Base-by-base conservation (phyloP, 1,284 basidiomycete genomes). In the Phellinidium pouzarii region DNA sequence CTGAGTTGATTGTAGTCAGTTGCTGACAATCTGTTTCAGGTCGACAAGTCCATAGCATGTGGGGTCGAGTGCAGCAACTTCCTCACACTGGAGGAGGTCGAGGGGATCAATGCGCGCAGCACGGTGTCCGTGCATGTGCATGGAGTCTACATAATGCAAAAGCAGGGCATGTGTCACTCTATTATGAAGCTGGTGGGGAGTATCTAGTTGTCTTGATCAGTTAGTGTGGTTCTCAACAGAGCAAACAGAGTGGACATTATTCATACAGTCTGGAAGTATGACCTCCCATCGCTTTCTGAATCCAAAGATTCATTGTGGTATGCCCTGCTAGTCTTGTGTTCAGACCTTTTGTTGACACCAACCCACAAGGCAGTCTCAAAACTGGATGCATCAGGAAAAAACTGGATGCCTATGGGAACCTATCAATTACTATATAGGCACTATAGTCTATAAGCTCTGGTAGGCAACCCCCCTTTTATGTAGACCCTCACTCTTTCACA, bases 251-350 rank as follows among this genome's bases (percentile, higher is more conserved):
- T 42, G 23, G 55, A 31, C 34, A n/a, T 23, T 49, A 4, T 8
- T 75, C 86, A 64, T 66, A 90, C 88, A 91, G 59, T 91, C 89
- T 34, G 87, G 82, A 58, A 91, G 73, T 8, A 71, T 66, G 61
- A 85, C 87, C 59, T 76, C 72, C 43, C 75, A 71, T 0, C 79
- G 77, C 60, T 82, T 82, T 37, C 89, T 74, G 61, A 85, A 91
- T 0, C 89, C 89, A 65, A 88, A 2, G 86, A 88, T 58, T 88
- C 82, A 68, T 92, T 89, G 59, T 91, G 88, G 66, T 92, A 92
- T 6, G 36, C 26, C 48, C 61, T 44, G 7, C 31, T n/a, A n/a
- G n/a, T n/a, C n/a, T n/a, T n/a, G n/a, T n/a, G n/a, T n/a, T n/a
- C n/a, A n/a, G n/a, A n/a, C n/a, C n/a, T n/a, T n/a, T n/a, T n/a